Percentiles rank a stretch among this genome's conserved stretches.
phyloP scores from a whole-genome alignment of 129 eudicot genomes.

The Gnaphalium uliginosum region DNA sequence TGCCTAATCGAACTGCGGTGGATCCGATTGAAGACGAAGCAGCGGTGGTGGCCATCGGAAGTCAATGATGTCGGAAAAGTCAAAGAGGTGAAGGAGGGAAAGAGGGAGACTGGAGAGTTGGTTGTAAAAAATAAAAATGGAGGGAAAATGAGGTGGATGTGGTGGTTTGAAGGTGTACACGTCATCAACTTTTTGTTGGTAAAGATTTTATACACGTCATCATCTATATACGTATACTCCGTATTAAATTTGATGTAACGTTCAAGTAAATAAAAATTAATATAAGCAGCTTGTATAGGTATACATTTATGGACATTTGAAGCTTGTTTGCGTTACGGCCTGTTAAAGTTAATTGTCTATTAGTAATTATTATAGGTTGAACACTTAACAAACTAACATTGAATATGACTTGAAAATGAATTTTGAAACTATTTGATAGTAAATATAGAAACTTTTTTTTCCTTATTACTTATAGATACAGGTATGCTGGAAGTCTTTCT shows the following conservation, averaged over 20 bases:
- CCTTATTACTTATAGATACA: too few relatives aligned
- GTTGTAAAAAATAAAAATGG: conserved; percentile 35
- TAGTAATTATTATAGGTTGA: too few relatives aligned
- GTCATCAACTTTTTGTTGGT: conserved; percentile 25
- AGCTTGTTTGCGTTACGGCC: too few relatives aligned
- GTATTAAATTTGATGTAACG: background rate
- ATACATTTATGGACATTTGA: too few relatives aligned
- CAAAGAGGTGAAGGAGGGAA: background rate
- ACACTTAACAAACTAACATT: too few relatives aligned
- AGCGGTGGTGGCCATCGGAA: conserved; percentile 17
- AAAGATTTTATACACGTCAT: conserved; percentile 20
- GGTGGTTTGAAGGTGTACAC: conserved; percentile 61
- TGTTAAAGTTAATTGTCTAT: too few relatives aligned
- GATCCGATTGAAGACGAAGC: conserved; percentile 32
- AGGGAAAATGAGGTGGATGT: conserved; percentile 51
- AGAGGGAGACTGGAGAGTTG: conserved; percentile 11
- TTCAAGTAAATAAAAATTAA: background rate
- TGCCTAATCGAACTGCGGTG: conserved; percentile 60
- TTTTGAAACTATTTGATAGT: too few relatives aligned
- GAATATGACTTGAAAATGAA: too few relatives aligned
- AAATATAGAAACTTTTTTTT: too few relatives aligned
- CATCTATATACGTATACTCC: background rate
- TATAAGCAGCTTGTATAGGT: too few relatives aligned
- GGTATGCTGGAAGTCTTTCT: too few relatives aligned
- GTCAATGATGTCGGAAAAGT: conserved; percentile 11